Conservation (phyloP, 2,329 filamentous ascomycete species). For the Alternaria tenuissima region DNA sequence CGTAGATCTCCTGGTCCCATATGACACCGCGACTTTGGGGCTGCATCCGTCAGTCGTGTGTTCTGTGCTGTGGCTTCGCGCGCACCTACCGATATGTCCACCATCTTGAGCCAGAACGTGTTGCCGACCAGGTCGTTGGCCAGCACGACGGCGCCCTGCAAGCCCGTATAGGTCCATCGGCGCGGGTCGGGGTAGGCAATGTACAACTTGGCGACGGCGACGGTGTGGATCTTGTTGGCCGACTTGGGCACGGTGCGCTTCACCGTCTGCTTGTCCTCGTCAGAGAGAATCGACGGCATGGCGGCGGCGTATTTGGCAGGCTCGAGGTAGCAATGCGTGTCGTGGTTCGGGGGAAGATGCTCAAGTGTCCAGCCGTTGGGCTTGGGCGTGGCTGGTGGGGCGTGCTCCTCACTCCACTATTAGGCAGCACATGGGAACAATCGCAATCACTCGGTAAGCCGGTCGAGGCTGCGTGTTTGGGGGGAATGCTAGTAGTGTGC, state of each 20-base stretch:
- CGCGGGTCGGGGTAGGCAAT: conserved; percentile 85
- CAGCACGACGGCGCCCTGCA: conserved; percentile 90
- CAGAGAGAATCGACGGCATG: conserved; percentile 75
- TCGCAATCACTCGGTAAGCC: conserved; percentile 19
- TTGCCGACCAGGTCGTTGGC: conserved; percentile 94
- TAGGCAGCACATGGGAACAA: conserved; percentile 43
- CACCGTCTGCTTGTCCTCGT: conserved; percentile 95
- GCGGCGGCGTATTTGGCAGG: conserved; percentile 23
- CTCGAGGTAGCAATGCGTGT: conserved; percentile 21
- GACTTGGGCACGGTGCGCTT: conserved; percentile 93
- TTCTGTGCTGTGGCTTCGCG: neutral
- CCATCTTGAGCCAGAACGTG: conserved; percentile 97
- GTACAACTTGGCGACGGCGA: conserved; percentile 92
- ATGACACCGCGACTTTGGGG: conserved; percentile 42
- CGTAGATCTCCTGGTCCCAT: conserved; percentile 85
- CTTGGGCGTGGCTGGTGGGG: conserved; percentile 35
- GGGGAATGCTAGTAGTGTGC: conserved; percentile 12
- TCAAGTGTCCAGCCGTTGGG: conserved; percentile 22
- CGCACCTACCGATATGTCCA: conserved; percentile 85
- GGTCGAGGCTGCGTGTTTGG: conserved; percentile 12
- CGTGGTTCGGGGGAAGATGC: conserved; percentile 9
- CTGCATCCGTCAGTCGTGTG: conserved; percentile 61
- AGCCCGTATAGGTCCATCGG: conserved; percentile 91
- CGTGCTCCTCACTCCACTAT: conserved; percentile 25
- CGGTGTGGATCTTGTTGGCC: conserved; percentile 96